Percentiles rank a stretch among this genome's conserved stretches.
Evolutionary conservation across 2,329 filamentous ascomycete species (phyloP).

Genomic region (Didymella lethalis): DNA sequence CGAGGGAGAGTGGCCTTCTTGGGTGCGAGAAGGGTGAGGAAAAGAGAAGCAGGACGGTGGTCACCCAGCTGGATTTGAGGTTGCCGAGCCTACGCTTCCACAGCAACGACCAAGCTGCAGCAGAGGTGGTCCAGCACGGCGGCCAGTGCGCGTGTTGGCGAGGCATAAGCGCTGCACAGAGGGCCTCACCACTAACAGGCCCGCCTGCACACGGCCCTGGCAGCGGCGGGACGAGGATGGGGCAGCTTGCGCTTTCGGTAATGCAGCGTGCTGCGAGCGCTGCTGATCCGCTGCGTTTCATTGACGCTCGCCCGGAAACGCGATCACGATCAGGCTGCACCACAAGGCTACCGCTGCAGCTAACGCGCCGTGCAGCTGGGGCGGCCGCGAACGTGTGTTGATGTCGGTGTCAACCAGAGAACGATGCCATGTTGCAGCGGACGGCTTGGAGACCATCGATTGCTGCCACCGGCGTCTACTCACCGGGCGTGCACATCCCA

Average conservation of each 20-base stretch:
- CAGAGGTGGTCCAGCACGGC: constrained; percentile 34
- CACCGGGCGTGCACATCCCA: constrained; percentile 18
- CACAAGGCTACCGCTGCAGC: constrained; percentile 20
- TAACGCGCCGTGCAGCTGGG: constrained; percentile 19
- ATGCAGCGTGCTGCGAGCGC: constrained; percentile 31
- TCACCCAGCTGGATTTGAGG: constrained; percentile 50
- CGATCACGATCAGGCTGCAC: constrained; percentile 27
- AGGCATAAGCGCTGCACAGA: constrained; percentile 39
- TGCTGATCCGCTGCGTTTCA: constrained; percentile 34
- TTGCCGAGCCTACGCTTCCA: constrained; percentile 38
- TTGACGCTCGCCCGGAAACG: constrained; percentile 20
- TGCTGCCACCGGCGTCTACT: constrained; percentile 12
- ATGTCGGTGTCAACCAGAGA: constrained; percentile 17
- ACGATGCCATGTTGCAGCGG: constrained; percentile 8
- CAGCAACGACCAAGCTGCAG: constrained; percentile 32
- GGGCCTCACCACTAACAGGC: constrained; percentile 37
- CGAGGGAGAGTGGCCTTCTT: constrained; percentile 46
- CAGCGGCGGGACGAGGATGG: constrained; percentile 32
- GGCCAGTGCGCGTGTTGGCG: constrained; percentile 32
- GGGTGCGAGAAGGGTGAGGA: constrained; percentile 51
- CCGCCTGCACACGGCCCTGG: constrained; percentile 34
- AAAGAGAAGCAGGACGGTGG: constrained; percentile 37
- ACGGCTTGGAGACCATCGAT: neutral
- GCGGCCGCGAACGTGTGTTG: constrained; percentile 26
- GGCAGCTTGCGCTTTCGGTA: constrained; percentile 33